phyloP scores from a whole-genome alignment of 2,329 filamentous ascomycete genomes.

The Fusarium temperatum region DNA sequence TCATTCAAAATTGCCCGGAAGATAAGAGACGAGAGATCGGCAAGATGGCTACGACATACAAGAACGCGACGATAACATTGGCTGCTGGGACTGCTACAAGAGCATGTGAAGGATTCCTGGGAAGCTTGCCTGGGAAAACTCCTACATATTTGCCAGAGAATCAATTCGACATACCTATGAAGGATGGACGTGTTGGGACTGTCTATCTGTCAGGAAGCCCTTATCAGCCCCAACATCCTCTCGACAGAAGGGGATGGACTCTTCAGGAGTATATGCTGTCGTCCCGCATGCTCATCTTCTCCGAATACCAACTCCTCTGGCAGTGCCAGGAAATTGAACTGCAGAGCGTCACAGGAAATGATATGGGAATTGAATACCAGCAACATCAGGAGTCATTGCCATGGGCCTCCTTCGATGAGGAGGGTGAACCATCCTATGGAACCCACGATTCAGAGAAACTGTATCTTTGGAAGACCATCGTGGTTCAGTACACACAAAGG shows the following conservation, averaged over 20 bases:
- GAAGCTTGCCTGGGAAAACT: fast-evolving
- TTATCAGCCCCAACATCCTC: fast-evolving
- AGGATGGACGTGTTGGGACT: fast-evolving
- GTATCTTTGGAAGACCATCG: too few species aligned
- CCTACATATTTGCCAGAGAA: fast-evolving
- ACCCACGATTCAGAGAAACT: too few species aligned
- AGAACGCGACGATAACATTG: background rate
- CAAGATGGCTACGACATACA: background rate
- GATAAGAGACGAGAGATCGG: background rate
- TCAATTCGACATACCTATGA: fast-evolving
- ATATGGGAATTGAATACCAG: too few species aligned
- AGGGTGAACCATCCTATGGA: too few species aligned
- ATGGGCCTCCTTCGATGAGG: too few species aligned
- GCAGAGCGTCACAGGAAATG: fast-evolving
- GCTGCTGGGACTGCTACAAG: background rate
- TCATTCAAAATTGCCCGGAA: background rate
- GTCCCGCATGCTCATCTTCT: background rate
- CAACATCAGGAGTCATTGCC: too few species aligned
- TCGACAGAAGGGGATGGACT: background rate
- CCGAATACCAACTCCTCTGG: background rate
- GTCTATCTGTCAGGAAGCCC: background rate
- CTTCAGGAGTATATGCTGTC: background rate
- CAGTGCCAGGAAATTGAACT: background rate
- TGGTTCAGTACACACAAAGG: too few species aligned
- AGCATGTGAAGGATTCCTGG: background rate